Percentiles rank a stretch among this genome's conserved stretches.
Conservation (phyloP, 225 moss, liverwort and hornwort species). For the Bryoerythrophyllum caledonicum region DNA sequence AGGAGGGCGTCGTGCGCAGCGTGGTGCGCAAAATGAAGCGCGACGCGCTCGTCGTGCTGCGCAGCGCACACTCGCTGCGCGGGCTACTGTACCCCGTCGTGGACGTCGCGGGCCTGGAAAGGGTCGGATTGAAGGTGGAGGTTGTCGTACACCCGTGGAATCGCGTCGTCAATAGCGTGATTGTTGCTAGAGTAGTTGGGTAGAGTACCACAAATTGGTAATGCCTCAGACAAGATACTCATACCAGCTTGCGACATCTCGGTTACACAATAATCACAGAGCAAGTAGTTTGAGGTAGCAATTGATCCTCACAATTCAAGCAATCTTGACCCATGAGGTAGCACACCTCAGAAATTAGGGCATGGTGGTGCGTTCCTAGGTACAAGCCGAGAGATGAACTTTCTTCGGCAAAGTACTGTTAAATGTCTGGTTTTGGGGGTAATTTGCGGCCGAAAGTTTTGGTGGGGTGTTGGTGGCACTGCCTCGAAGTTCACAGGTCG, state of each 20-base stretch:
- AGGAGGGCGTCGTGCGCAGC: constrained; percentile 22
- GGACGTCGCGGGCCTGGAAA: constrained; percentile 15
- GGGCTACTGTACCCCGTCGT: constrained; percentile 25
- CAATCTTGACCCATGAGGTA: background rate
- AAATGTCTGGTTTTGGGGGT: background rate
- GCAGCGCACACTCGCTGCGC: constrained; percentile 29
- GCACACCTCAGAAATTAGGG: background rate
- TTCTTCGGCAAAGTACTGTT: background rate
- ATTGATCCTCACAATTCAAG: too few relatives aligned
- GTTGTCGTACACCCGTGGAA: constrained; percentile 31
- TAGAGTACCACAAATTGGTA: background rate
- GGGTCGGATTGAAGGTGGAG: constrained; percentile 30
- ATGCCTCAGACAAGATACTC: background rate
- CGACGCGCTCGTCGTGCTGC: constrained; percentile 23
- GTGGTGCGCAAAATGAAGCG: constrained; percentile 26
- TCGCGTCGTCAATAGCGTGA: constrained; percentile 25
- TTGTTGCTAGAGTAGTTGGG: constrained; percentile 23
- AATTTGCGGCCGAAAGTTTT: background rate
- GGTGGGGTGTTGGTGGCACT: background rate
- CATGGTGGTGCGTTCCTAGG: background rate
- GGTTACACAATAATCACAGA: background rate
- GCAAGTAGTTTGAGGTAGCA: background rate
- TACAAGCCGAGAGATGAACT: background rate
- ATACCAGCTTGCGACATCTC: background rate
- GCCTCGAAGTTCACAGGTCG: background rate